These are phyloP conservation scores for Penicillium sp. DNA, from an alignment of 2,329 filamentous ascomycete species.

Conservation along the genomic window DNA sequence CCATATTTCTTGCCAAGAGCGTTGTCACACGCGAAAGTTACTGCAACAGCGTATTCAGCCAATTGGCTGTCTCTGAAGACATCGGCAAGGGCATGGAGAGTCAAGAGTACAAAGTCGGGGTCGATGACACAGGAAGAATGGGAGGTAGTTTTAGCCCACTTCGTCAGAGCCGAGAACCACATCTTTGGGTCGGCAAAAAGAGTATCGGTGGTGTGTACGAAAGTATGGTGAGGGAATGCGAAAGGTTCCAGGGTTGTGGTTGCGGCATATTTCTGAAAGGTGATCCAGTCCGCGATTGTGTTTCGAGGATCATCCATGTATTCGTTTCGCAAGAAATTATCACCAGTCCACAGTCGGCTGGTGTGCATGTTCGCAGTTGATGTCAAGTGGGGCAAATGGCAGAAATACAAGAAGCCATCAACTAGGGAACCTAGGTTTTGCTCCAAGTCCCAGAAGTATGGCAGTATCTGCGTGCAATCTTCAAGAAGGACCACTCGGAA, in stretches of 20 bases:
- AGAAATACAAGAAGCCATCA: constrained; percentile 70
- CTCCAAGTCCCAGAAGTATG: constrained; percentile 25
- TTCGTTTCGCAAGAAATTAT: constrained; percentile 55
- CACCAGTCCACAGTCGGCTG: constrained; percentile 46
- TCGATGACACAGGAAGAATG: constrained; percentile 39
- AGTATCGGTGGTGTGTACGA: constrained; percentile 50
- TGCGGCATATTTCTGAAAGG: constrained; percentile 1
- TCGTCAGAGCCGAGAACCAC: constrained; percentile 48
- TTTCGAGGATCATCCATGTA: constrained; percentile 32
- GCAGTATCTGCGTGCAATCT: constrained; percentile 68
- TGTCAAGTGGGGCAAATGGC: constrained; percentile 59
- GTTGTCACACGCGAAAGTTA: constrained; percentile 60
- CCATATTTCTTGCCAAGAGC: constrained; percentile 65
- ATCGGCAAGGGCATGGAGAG: constrained; percentile 59
- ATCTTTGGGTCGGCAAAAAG: constrained; percentile 52
- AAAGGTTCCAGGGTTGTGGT: constrained; percentile 27
- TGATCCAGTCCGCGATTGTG: constrained; percentile 30
- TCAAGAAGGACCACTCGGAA: constrained; percentile 78
- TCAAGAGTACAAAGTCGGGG: constrained; percentile 52
- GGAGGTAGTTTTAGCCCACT: constrained; percentile 31
- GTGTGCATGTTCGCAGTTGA: constrained; percentile 22
- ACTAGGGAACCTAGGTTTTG: constrained; percentile 54
- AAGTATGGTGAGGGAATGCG: constrained; percentile 39
- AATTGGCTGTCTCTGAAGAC: constrained; percentile 51
- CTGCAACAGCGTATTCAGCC: constrained; percentile 68